Evolutionary conservation across 768 basidiomycete species (phyloP).

Genomic region (Daedaleopsis nitida): DNA sequence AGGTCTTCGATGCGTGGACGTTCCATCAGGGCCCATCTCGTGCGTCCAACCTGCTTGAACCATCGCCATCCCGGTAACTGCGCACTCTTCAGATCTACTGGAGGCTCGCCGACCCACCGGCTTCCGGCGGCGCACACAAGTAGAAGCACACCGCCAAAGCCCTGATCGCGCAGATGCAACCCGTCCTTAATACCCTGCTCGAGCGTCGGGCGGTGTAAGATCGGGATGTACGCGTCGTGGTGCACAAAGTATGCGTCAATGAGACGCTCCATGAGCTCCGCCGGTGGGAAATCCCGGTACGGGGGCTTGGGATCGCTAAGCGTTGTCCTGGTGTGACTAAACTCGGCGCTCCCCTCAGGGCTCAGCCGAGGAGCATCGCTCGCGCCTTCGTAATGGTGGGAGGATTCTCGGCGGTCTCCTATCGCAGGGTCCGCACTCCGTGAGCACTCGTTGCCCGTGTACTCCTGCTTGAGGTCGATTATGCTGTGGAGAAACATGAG

Average conservation of each 20-base stretch:
- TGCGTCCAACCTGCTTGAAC: constrained; percentile 41
- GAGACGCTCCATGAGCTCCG: constrained; percentile 30
- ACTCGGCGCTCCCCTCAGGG: neutral
- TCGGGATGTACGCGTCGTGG: constrained; percentile 37
- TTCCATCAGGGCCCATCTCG: constrained; percentile 33
- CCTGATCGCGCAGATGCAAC: constrained; percentile 39
- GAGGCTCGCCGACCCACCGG: constrained; percentile 44
- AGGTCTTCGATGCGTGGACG: constrained; percentile 10
- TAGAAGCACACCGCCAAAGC: constrained; percentile 55
- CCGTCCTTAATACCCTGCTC: constrained; percentile 36
- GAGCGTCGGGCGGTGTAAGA: constrained; percentile 49
- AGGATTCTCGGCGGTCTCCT: neutral
- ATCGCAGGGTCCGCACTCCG: neutral
- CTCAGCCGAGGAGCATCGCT: neutral
- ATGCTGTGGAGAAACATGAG: constrained; percentile 21
- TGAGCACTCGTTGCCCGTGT: neutral
- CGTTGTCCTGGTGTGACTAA: neutral
- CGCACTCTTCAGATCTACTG: constrained; percentile 33
- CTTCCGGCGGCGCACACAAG: constrained; percentile 56
- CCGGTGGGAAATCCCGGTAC: constrained; percentile 16
- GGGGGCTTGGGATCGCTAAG: constrained; percentile 1
- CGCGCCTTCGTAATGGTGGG: neutral
- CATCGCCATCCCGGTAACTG: constrained; percentile 46
- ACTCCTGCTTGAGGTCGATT: constrained; percentile 13
- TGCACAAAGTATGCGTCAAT: constrained; percentile 46